Evolutionary conservation across 1,139 yeast species (phyloP), one percentile per base, ranked within the genome.

Genomic region (Suhomyces taliae): DNA sequence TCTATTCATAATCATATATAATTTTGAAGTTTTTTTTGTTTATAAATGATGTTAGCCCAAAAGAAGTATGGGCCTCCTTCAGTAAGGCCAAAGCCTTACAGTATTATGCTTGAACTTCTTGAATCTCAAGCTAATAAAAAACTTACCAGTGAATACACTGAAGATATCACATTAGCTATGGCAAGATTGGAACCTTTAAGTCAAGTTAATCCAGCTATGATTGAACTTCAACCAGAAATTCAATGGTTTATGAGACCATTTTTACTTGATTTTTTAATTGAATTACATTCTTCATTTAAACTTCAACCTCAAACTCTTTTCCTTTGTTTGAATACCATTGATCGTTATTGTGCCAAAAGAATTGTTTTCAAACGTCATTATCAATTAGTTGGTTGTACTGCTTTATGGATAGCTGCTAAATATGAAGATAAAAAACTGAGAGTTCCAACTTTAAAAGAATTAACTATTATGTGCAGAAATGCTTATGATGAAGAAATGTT

Each of bases 331-430:
- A 85, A 84, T 65, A 83, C 91, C 53, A 83, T 90, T 40, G 99
- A 93, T 67, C 81, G 96, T 53, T 93, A 93, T 70, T 86, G 96
- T 64, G 87, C 97, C 35, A 87, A 84, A 59, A 78, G 99, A 54
- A 86, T 91, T 15, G 96, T 91, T n/a, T 88, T 86, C 68, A 88
- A 87, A 61, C 83, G 90, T 55, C 98, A 93, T 65, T 90, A 90
- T 65, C 97, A 91, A 65, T 73, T 93, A 53, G 93, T 93, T 11
- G 97, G 97, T 2, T 87, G 96, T 60, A 87, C 97, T 2, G 89
- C 97, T 6, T 75, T 93, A 46, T 91, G 98, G 97, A 83, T 93
- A 40, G 97, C 98, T 7, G 90, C 96, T 45, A 93, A 93, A 67
- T 89, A 87, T 65, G 90, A 89, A 61, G 97, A 90, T 66, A 87